Evolutionary conservation across 306 rosid species (phyloP).

Genomic region (Casuarina equisetifolia): DNA sequence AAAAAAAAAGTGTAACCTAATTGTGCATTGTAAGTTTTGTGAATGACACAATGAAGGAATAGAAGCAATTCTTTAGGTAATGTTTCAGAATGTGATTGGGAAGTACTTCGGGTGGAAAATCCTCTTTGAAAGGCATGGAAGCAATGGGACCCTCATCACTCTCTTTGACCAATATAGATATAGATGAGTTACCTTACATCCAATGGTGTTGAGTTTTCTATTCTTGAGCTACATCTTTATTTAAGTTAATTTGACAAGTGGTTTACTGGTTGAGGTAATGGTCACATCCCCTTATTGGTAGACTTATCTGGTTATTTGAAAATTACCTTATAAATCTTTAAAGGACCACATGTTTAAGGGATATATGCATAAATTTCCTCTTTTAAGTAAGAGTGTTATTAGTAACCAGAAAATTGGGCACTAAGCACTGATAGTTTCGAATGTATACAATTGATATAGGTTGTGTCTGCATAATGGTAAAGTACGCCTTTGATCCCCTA

Average conservation of each 20-base stretch:
- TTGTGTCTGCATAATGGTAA: not conserved
- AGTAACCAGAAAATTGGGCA: not conserved
- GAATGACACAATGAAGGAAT: not conserved
- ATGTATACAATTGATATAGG: not conserved
- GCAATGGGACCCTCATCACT: not conserved
- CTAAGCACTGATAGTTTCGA: not conserved
- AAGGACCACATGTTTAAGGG: not conserved
- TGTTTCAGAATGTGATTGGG: not conserved
- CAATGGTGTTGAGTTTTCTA: not conserved
- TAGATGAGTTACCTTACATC: not conserved
- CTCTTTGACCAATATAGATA: not conserved
- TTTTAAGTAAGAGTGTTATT: too few species aligned
- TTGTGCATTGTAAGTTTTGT: not conserved
- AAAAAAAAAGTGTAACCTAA: not conserved
- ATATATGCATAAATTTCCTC: not conserved
- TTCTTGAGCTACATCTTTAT: not conserved
- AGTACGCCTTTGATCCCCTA: not conserved
- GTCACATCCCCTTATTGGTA: not conserved
- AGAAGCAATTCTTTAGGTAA: not conserved
- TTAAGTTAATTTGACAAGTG: not conserved
- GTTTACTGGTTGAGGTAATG: not conserved
- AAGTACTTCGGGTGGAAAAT: not conserved
- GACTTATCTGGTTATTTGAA: too few species aligned
- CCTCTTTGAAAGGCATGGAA: not conserved
- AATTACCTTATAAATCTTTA: too few species aligned